Evolutionary conservation across 1,284 basidiomycete species (phyloP), one percentile per base, ranked within the genome.

Genomic region (Nidula niveotomentosa): DNA sequence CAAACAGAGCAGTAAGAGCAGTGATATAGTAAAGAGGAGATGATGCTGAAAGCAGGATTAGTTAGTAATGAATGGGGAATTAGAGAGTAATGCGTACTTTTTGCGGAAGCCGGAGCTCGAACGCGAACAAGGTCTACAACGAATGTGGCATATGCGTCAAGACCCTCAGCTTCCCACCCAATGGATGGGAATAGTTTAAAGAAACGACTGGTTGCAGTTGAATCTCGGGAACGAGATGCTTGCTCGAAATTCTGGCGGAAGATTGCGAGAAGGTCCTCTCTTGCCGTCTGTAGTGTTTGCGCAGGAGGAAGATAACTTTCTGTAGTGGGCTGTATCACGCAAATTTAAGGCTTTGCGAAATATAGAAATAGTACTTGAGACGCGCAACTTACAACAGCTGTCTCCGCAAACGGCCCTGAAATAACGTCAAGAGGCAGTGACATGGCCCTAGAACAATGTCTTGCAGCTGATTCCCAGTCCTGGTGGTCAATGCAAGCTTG

Each of bases 111-210:
- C 2, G 90, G 87, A 12, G 86, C 82, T 59, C 91, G 82, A 1
- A 88, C 82, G 53, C 90, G 85, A 51, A 99, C 93, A 46, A 99
- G 83, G 56, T 93, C 90, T 3, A 95, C 86, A 2, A 98, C 94
- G 72, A 98, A 99, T 13, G 88, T 83, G 0, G 94, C 91, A 73
- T 99, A 99, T 0, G 90, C 92, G 58, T 92, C 86, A n/a, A 99
- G 78, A 0, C 97, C 97, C 69, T 96, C 93, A n/a, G 81, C 76
- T 68, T 93, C 89, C 83, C 86, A 91, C 12, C 94, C 94, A 51
- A 99, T 93, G 1, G 88, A 88, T 1, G 97, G 96, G 72, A 99
- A 98, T 1, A 99, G 79, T 67, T 97, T 95, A 80, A 99, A 98
- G 75, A 94, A 99, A 6, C 96, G 85, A 60, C 89, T 96, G 1